Percentiles rank a stretch among this genome's conserved stretches.
Conservation (phyloP, 768 basidiomycete genomes). For the Gelatoporia subvermispora region DNA sequence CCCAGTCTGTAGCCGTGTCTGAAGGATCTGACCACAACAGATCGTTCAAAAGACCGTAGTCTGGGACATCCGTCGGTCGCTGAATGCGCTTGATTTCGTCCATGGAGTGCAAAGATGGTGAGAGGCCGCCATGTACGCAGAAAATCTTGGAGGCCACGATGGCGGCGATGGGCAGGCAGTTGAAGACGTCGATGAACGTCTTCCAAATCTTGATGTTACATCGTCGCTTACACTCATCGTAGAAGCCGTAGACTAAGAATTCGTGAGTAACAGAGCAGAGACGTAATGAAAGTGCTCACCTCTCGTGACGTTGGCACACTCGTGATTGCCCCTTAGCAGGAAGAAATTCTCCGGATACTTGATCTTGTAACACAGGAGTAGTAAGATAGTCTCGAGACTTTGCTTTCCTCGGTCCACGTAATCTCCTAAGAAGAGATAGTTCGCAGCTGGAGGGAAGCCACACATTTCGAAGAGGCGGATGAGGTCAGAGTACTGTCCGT, state of each 20-base stretch:
- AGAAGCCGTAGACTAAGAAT: conserved; percentile 90
- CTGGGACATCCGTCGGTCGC: conserved; percentile 96
- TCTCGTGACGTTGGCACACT: conserved; percentile 98
- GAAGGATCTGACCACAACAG: conserved; percentile 97
- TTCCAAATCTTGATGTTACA: conserved; percentile 99
- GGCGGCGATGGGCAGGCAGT: conserved; percentile 96
- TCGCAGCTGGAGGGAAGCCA: conserved; percentile 94
- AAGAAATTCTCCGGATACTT: conserved; percentile 99
- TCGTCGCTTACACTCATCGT: conserved; percentile 99
- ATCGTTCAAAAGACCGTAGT: conserved; percentile 96
- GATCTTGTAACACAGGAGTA: conserved; percentile 98
- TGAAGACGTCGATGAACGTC: conserved; percentile 99
- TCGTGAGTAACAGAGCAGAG: not conserved
- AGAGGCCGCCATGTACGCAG: conserved; percentile 95
- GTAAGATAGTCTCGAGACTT: conserved; percentile 94
- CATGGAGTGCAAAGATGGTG: conserved; percentile 90
- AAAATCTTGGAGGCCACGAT: conserved; percentile 99
- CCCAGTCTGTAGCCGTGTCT: conserved; percentile 97
- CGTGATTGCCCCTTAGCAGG: conserved; percentile 94
- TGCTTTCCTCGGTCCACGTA: conserved; percentile 99
- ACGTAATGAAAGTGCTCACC: conserved; percentile 40
- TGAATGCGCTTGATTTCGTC: conserved; percentile 98
- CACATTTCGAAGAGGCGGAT: conserved; percentile 99
- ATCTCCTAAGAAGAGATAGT: conserved; percentile 98
- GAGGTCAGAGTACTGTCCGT: conserved; percentile 98